Conservation (phyloP, 768 basidiomycete species). For the Russula lepida region DNA sequence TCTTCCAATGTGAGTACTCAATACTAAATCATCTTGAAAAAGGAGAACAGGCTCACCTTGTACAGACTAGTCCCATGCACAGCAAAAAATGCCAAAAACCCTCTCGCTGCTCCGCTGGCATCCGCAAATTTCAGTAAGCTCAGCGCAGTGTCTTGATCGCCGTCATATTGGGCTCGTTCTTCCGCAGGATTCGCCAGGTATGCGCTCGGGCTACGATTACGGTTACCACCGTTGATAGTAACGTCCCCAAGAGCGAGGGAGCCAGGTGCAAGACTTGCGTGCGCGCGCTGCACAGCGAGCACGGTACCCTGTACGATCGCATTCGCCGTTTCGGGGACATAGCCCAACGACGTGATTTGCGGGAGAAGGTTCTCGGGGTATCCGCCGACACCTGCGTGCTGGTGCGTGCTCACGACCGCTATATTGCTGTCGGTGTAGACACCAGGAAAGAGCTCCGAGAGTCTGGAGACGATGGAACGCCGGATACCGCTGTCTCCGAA, state of each 20-base stretch:
- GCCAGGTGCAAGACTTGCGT: conserved; percentile 51
- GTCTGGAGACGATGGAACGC: conserved; percentile 51
- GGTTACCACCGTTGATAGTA: conserved; percentile 58
- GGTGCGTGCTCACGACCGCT: conserved; percentile 68
- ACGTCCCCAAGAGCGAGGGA: conserved; percentile 58
- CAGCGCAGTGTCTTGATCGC: conserved; percentile 69
- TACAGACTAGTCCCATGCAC: conserved; percentile 81
- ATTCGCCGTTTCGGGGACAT: conserved; percentile 60
- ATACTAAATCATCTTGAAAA: background rate
- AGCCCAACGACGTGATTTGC: conserved; percentile 66
- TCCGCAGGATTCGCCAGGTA: conserved; percentile 67
- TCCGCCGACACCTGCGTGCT: conserved; percentile 71
- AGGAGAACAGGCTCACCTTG: conserved; percentile 35
- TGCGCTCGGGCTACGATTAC: conserved; percentile 67
- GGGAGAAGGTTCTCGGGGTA: conserved; percentile 74
- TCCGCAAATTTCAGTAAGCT: conserved; percentile 62
- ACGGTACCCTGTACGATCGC: conserved; percentile 68
- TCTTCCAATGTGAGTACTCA: conserved; percentile 33
- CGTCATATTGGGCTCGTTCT: conserved; percentile 58
- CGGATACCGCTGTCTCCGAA: conserved; percentile 77
- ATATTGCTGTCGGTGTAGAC: conserved; percentile 64
- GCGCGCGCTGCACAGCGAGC: conserved; percentile 58
- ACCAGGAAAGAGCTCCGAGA: conserved; percentile 49
- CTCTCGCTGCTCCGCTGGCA: conserved; percentile 45
- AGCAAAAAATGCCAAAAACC: conserved; percentile 66